Base-by-base conservation (phyloP, 1,284 basidiomycete genomes). In the Retiboletus flavoniger region DNA sequence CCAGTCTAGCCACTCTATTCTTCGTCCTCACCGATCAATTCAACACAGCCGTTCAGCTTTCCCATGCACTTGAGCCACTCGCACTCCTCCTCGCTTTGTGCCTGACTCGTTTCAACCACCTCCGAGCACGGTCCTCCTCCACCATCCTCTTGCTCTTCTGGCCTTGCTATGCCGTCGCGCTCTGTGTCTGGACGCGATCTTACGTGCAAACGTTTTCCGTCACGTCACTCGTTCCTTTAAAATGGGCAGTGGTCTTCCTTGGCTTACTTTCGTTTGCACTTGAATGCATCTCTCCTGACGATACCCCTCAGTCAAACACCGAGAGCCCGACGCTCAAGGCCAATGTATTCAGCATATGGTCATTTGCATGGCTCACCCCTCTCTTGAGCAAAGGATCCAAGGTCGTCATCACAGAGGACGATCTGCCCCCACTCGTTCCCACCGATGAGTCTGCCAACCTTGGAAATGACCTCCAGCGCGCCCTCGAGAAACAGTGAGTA, bases 121-220 rank as follows among this genome's bases (percentile, higher is more conserved):
- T 82, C 38, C 84, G 87, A n/a, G 82, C 85, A 1, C 82, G 86
- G 14, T 80, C 82, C 9, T 90, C 94, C 0, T 95, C 93, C 0
- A 81, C 89, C 0, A 70, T 85, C 21, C 73, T 95, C 28, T 80
- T 98, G 21, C 72, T 96, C 48, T 95, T 93, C 72, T 96, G 91
- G 88, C 90, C 94, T 0, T 49, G 80, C 4, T 92, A 94, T 63
- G 53, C 83, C 10, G 29, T 81, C 19, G 74, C 76, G 0, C 65
- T 83, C 1, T 64, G 75, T 4, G 68, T 93, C 24, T 85, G 87
- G 79, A 74, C 85, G 0, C 80, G 91, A 4, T 91, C 92, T 0
- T 66, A 65, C 35, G 3, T 34, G 8, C 51, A 56, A 19, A 47
- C 34, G 8, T 62, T 67, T 3, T 63, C 67, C 3, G 42, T 69